phyloP scores from a whole-genome alignment of 2,329 filamentous ascomycete species.

The Allantophomopsis lycopodina region DNA sequence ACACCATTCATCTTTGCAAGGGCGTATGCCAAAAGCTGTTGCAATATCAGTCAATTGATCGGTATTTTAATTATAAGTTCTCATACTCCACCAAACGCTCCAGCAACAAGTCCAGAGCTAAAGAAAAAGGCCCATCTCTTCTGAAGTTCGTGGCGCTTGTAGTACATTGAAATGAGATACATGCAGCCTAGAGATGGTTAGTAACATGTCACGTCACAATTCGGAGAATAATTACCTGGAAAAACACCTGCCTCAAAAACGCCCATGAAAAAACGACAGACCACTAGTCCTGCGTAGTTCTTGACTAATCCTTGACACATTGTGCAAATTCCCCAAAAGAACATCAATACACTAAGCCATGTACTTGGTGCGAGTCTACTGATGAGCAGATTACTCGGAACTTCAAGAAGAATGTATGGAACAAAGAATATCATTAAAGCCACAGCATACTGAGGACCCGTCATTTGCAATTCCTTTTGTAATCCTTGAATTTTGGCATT shows the following conservation, averaged over 20 bases:
- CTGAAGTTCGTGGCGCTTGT: slow-evolving; percentile 75
- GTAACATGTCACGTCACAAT: neutral
- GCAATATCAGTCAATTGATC: too few species aligned
- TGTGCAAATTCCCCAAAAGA: slow-evolving; percentile 1
- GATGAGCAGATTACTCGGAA: slow-evolving; percentile 5
- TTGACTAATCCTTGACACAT: slow-evolving; percentile 16
- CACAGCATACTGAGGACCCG: slow-evolving; percentile 10
- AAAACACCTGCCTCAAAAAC: slow-evolving; percentile 9
- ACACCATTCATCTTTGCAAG: neutral
- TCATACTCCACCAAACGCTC: slow-evolving; percentile 67
- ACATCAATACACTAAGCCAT: too few species aligned
- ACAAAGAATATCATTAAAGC: slow-evolving; percentile 13
- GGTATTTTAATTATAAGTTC: neutral
- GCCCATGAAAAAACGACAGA: slow-evolving; percentile 12
- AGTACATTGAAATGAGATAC: slow-evolving; percentile 80
- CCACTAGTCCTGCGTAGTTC: slow-evolving; percentile 18
- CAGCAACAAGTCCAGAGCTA: slow-evolving; percentile 63
- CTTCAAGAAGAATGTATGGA: slow-evolving; percentile 8
- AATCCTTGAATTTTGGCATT: slow-evolving; percentile 11
- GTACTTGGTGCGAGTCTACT: too few species aligned
- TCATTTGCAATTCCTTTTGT: slow-evolving; percentile 12
- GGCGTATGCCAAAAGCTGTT: slow-evolving; percentile 1
- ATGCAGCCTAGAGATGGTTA: slow-evolving; percentile 33
- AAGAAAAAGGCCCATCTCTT: slow-evolving; percentile 96
- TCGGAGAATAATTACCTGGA: slow-evolving; percentile 6